A percentile compares a stretch with the other conserved stretches of the same genome.
Conservation (phyloP, 1,139 yeast species). For the Hanseniaspora gamundiae region DNA sequence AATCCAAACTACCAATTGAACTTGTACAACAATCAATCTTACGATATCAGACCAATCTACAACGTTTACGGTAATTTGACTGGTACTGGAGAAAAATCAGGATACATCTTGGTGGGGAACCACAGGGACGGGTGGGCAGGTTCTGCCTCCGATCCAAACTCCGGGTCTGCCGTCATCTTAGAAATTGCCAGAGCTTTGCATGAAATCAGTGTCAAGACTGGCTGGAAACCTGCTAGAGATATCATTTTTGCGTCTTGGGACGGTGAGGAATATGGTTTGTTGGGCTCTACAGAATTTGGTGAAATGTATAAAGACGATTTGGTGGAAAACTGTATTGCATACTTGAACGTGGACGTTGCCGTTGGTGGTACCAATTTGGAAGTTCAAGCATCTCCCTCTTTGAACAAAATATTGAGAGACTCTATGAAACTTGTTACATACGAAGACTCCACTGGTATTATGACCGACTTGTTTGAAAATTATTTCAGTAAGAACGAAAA, state of each 20-base stretch:
- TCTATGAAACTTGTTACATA: slow-evolving; percentile 33
- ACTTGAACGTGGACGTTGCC: slow-evolving; percentile 53
- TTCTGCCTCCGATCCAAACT: slow-evolving; percentile 62
- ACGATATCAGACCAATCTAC: slow-evolving; percentile 42
- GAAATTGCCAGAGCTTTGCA: slow-evolving; percentile 48
- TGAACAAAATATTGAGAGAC: slow-evolving; percentile 31
- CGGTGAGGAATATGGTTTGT: slow-evolving; percentile 57
- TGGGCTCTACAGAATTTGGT: slow-evolving; percentile 63
- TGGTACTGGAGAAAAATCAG: slow-evolving; percentile 40
- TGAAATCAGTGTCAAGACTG: slow-evolving; percentile 31
- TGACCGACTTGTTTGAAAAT: slow-evolving; percentile 42
- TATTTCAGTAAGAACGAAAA: slow-evolving; percentile 32
- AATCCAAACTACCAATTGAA: slow-evolving; percentile 36
- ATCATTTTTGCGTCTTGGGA: slow-evolving; percentile 59
- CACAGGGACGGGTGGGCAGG: slow-evolving; percentile 72
- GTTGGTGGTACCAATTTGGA: slow-evolving; percentile 38
- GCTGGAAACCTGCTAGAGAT: slow-evolving; percentile 56
- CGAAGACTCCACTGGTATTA: slow-evolving; percentile 29
- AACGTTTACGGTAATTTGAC: slow-evolving; percentile 46
- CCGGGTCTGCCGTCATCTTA: slow-evolving; percentile 48
- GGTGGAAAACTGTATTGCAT: slow-evolving; percentile 37
- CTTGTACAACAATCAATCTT: slow-evolving; percentile 44
- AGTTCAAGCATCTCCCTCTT: slow-evolving; percentile 40
- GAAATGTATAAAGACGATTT: slow-evolving; percentile 33
- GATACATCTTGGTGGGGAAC: slow-evolving; percentile 45